Percentiles rank a stretch among this genome's conserved stretches.
Evolutionary conservation across 2,329 filamentous ascomycete species (phyloP).

Genomic region (Chaetomium sp.): DNA sequence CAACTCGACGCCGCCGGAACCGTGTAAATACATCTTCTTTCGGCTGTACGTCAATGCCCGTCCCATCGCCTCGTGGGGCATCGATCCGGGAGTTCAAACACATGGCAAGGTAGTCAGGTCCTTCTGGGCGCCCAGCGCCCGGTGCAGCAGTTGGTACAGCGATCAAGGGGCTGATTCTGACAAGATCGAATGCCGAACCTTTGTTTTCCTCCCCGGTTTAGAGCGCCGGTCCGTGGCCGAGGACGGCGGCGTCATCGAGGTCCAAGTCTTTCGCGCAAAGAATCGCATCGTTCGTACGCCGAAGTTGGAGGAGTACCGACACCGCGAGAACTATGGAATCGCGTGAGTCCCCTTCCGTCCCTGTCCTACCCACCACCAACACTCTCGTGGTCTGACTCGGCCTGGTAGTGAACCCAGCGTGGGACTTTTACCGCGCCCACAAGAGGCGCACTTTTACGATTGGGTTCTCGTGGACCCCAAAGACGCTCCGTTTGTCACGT

Average conservation of each 20-base stretch:
- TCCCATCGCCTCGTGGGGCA: constrained; percentile 47
- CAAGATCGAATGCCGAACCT: constrained; percentile 44
- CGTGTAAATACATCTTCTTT: constrained; percentile 43
- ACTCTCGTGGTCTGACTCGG: not conserved
- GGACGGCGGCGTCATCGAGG: constrained; percentile 50
- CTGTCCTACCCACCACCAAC: not conserved
- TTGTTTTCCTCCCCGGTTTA: constrained; percentile 40
- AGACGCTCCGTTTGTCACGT: constrained; percentile 46
- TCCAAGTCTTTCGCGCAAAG: constrained; percentile 47
- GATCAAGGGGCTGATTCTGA: constrained; percentile 28
- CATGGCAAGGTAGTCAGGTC: constrained; percentile 39
- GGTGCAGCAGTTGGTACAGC: constrained; percentile 23
- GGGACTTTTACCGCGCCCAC: constrained; percentile 46
- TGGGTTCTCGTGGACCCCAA: constrained; percentile 46
- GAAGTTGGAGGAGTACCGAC: constrained; percentile 37
- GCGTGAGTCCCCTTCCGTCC: constrained; percentile 34
- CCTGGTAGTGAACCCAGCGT: constrained; percentile 42
- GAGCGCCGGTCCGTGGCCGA: constrained; percentile 37
- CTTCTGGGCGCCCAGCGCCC: constrained; percentile 42
- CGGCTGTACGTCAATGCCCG: constrained; percentile 50
- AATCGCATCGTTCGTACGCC: constrained; percentile 39
- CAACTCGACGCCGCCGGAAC: constrained; percentile 27
- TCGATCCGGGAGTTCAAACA: constrained; percentile 32
- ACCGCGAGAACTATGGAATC: constrained; percentile 46
- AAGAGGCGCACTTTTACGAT: constrained; percentile 46